phyloP scores from a whole-genome alignment of 306 rosid species.

The Dryas alaskensis region DNA sequence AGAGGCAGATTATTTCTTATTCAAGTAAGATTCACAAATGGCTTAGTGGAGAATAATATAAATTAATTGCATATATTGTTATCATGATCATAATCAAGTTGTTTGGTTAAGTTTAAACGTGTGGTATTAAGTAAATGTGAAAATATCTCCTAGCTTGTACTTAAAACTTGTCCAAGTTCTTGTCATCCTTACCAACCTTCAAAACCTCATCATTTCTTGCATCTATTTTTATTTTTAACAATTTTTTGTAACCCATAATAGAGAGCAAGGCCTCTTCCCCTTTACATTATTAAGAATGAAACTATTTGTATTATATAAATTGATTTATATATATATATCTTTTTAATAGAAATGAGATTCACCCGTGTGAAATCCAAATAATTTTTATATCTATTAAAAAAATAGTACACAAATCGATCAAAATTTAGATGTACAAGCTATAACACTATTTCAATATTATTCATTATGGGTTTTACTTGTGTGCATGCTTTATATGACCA shows the following conservation, averaged over 20 bases:
- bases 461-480: constrained; percentile 11
- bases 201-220: constrained; percentile 3
- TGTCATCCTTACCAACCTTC: constrained; percentile 39
- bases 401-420: no score
- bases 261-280: background rate
- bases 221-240: background rate
- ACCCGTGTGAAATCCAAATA: no score
- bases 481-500: constrained; percentile 41
- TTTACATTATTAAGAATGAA: background rate
- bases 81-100: constrained; percentile 13
- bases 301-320: no score
- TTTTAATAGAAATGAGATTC: no score
- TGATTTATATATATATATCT: no score
- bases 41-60: constrained; percentile 25
- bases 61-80: constrained; percentile 23
- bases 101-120: constrained; percentile 14
- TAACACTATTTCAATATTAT: background rate
- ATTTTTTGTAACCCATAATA: background rate
- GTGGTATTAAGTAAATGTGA: constrained; percentile 14
- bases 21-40: constrained; percentile 30
- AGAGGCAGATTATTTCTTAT: constrained; percentile 23
- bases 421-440: no score
- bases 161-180: constrained; percentile 26
- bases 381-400: no score
- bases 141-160: constrained; percentile 15